Evolutionary conservation across 1,284 basidiomycete species (phyloP), one percentile per base, ranked within the genome.

Genomic region (Cutaneotrichosporon sp.): DNA sequence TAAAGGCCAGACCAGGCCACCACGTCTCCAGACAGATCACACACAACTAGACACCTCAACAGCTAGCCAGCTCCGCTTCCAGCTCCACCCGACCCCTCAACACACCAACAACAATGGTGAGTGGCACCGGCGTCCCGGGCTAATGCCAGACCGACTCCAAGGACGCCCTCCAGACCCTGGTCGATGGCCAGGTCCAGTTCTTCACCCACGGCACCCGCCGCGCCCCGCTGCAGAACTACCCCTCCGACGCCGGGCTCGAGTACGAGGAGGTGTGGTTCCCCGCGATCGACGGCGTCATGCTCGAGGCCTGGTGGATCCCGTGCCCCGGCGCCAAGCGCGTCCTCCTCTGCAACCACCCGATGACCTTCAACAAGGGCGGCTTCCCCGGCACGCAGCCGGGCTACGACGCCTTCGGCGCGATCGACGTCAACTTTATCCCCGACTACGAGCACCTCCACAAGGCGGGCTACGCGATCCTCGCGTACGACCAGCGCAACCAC

Each of bases 321-420:
- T 36, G 57, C 43, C 25, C 46, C 20, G 45, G 45, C 24, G 13
- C 33, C 25, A 54, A 38, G 9, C 53, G 27, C 29, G 33, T 59
- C 27, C 42, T 59, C 52, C n/a, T 59, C 58, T 46, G 25, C 43
- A 59, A 59, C 45, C 53, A 59, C 34, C 58, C 58, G 2, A 59
- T 59, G 58, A 54, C 52, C n/a, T 59, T 49, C 34, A 59, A 59
- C 58, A 59, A 59, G 58, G 58, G 58, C 2, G 58, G 52, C 24
- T 50, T 38, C 20, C 58, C 58, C 1, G 51, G 58, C 51, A 47
- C 20, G 25, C 43, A 20, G 20, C 36, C 36, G 9, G 57, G 43
- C 16, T 59, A 16, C 16, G 51, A 47, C 43, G 3, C 9, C 1
- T 59, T 54, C 13, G 58, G n/a, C 29, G 20, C 42, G 10, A 27